phyloP scores from a whole-genome alignment of 441 rosid species.

The Raphanus hybrid region DNA sequence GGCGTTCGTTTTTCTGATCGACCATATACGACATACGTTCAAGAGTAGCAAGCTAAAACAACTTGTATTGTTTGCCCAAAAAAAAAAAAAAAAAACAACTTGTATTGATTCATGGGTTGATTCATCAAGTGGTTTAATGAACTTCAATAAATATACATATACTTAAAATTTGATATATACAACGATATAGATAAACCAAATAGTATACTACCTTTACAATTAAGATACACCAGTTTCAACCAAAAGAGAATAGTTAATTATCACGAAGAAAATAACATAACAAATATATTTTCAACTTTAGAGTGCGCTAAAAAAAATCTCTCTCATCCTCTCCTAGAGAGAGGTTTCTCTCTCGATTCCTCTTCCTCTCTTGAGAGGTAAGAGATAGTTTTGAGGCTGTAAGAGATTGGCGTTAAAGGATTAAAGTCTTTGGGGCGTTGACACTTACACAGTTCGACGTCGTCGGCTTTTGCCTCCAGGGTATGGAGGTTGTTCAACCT shows the following conservation, averaged over 20 bases:
- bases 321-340: no score
- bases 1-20: not conserved
- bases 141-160: not conserved
- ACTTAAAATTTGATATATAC: conserved; percentile 3
- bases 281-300: not conserved
- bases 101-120: not conserved
- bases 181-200: not conserved
- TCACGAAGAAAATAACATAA: not conserved
- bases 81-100: not conserved
- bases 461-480: no score
- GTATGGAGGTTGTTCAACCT: no score
- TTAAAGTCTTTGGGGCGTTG: no score
- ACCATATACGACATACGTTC: not conserved
- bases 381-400: no score
- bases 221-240: not conserved
- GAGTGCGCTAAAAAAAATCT: no score
- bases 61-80: no score
- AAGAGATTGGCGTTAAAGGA: no score
- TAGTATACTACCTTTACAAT: conserved; percentile 6
- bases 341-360: no score
- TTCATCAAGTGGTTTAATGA: not conserved
- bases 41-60: not conserved
- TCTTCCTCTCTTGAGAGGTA: no score
- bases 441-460: no score
- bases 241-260: not conserved